phyloP scores from a whole-genome alignment of 495 filamentous ascomycete genomes.

The Penicillium longicatenatum region DNA sequence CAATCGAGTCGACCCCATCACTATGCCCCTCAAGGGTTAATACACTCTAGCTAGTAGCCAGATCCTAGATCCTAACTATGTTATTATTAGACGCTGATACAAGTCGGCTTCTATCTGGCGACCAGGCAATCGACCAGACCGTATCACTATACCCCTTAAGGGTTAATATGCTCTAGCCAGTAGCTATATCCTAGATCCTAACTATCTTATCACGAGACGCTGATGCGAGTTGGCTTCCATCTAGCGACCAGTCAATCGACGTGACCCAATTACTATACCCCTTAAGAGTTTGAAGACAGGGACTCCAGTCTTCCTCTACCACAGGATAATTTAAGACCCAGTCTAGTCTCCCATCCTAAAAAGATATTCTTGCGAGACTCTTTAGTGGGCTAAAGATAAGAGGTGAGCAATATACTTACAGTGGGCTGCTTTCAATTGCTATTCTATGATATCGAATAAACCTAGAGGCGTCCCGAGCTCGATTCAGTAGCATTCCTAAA shows the following conservation, averaged over 20 bases:
- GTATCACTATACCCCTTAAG: constrained; percentile 11
- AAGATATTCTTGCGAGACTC: constrained; percentile 25
- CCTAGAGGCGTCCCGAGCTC: constrained; percentile 30
- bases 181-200: constrained; percentile 10
- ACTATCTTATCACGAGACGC: constrained; percentile 1
- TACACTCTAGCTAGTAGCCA: neutral
- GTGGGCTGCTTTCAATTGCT: constrained; percentile 29
- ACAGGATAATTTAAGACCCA: constrained; percentile 18
- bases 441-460: constrained; percentile 26
- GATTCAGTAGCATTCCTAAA: constrained; percentile 11
- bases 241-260: neutral
- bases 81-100: constrained; percentile 1
- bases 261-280: neutral
- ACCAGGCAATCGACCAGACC: constrained; percentile 4
- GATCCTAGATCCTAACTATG: constrained; percentile 1
- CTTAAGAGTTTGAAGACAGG: constrained; percentile 14
- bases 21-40: too few species aligned
- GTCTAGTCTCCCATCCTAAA: constrained; percentile 16
- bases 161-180: constrained; percentile 10
- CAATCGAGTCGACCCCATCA: too few species aligned
- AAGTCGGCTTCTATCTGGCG: constrained; percentile 7
- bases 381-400: constrained; percentile 32
- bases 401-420: constrained; percentile 34
- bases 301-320: constrained; percentile 21
- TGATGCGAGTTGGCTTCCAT: constrained; percentile 9